phyloP scores from a whole-genome alignment of 306 rosid genomes.

The Malus asiatica region DNA sequence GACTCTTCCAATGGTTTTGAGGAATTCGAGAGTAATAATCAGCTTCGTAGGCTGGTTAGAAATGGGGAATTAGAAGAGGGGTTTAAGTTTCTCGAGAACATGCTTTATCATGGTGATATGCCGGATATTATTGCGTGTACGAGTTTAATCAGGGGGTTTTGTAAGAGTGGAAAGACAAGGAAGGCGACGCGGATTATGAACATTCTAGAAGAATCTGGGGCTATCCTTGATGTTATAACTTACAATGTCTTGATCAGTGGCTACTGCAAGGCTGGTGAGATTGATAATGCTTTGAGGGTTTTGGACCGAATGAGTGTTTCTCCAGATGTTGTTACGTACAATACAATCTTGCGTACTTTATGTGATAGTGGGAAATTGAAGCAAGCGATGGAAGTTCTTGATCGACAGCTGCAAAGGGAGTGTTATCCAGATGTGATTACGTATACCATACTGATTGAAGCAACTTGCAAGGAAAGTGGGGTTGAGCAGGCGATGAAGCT shows the following conservation, averaged over 20 bases:
- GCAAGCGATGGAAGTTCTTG: conserved; percentile 90
- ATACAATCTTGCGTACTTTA: conserved; percentile 68
- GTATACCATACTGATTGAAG: conserved; percentile 85
- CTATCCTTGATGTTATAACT: conserved; percentile 70
- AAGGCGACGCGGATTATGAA: conserved; percentile 69
- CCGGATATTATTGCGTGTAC: conserved; percentile 81
- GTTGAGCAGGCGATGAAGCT: conserved; percentile 84
- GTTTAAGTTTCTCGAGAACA: conserved; percentile 50
- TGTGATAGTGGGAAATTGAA: conserved; percentile 75
- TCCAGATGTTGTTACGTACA: conserved; percentile 84
- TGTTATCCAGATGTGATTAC: conserved; percentile 95
- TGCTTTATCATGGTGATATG: conserved; percentile 52
- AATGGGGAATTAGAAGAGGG: conserved; percentile 70
- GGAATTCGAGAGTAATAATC: conserved; percentile 45
- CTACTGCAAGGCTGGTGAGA: conserved; percentile 78
- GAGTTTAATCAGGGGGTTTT: conserved; percentile 71
- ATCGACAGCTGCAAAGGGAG: conserved; percentile 54
- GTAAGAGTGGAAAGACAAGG: conserved; percentile 53
- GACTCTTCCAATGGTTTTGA: conserved; percentile 37
- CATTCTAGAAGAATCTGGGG: conserved; percentile 70
- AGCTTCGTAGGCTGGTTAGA: conserved; percentile 51
- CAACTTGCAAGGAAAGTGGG: conserved; percentile 81
- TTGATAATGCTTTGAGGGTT: conserved; percentile 59
- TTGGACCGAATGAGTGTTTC: conserved; percentile 79
- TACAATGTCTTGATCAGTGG: conserved; percentile 86